Percentiles rank a stretch among this genome's conserved stretches.
Evolutionary conservation across 2,329 filamentous ascomycete genomes (phyloP).

Genomic region (Huntiella decipiens): DNA sequence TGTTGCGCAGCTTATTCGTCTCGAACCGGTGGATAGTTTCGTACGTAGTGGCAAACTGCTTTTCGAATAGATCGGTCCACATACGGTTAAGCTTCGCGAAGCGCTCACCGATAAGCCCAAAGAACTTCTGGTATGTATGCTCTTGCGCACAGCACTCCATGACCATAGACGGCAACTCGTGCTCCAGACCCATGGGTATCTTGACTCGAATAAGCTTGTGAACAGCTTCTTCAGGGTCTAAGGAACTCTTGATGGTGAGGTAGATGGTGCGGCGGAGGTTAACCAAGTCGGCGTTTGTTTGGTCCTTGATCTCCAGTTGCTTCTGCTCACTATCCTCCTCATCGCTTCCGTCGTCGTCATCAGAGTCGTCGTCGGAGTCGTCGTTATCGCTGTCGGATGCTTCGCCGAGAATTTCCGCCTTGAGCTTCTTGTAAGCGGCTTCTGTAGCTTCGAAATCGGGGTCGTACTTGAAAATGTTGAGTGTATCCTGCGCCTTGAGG

Average conservation of each 20-base stretch:
- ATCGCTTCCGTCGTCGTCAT: slow-evolving; percentile 49
- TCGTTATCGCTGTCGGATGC: slow-evolving; percentile 70
- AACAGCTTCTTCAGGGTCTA: slow-evolving; percentile 88
- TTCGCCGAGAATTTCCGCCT: slow-evolving; percentile 85
- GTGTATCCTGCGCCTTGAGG: slow-evolving; percentile 63
- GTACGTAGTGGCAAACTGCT: slow-evolving; percentile 82
- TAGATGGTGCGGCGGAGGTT: slow-evolving; percentile 90
- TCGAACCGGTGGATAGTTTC: slow-evolving; percentile 95
- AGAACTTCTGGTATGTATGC: slow-evolving; percentile 94
- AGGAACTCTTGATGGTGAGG: slow-evolving; percentile 90
- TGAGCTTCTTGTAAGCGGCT: slow-evolving; percentile 71
- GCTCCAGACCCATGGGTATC: slow-evolving; percentile 68
- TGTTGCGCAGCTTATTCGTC: slow-evolving; percentile 85
- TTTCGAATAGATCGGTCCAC: slow-evolving; percentile 85
- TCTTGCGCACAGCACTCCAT: slow-evolving; percentile 95
- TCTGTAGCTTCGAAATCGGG: slow-evolving; percentile 79
- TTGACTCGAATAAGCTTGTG: slow-evolving; percentile 95
- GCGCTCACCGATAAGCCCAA: slow-evolving; percentile 79
- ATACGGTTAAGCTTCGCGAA: slow-evolving; percentile 92
- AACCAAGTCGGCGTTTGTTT: slow-evolving; percentile 88
- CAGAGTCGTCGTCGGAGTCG: slow-evolving; percentile 32
- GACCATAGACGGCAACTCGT: slow-evolving; percentile 87
- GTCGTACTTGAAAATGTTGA: slow-evolving; percentile 95
- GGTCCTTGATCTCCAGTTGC: slow-evolving; percentile 89
- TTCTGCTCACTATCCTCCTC: slow-evolving; percentile 63